Evolutionary conservation across 495 filamentous ascomycete genomes (phyloP), one percentile per base, ranked within the genome.

Genomic region (Chaetomidium leptoderma): DNA sequence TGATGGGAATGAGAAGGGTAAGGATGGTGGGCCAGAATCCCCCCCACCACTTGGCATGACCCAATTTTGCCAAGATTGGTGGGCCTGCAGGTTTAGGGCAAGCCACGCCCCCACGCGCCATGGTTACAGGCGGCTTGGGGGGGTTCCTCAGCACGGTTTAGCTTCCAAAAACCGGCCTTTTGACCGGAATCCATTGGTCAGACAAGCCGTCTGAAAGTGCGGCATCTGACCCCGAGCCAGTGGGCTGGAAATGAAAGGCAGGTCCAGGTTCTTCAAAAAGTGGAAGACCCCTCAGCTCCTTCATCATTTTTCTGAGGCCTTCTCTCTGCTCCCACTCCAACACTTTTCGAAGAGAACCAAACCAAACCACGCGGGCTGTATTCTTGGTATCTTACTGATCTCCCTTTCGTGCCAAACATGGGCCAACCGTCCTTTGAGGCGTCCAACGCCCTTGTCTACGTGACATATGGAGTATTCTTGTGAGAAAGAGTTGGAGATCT

Each of bases 401-500:
- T 14, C n/a, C 35, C 26, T 17, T 11, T 19, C 21, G 4, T 29
- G 14, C 33, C 44, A 52, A 63, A 23, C 46, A 89, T 89, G 86
- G 85, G 85, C 17, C 79, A 85, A 58, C 85, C 85, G 56, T 88
- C 86, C 0, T 80, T 75, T 32, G 74, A 79, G 74, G 86, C 85
- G 65, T 89, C 87, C 14, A 87, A 90, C 73, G 85, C 85, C 66
- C 75, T 90, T 55, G 85, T 91, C 65, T 91, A 90, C 63, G 68
- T 86, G 19, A 86, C 86, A 24, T 91, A 90, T 72, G 83, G 75
- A 27, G 73, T 76, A 19, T 91, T 91, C 67, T 70, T 90, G 87
- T 90, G 73, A 59, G 83, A 48, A 2, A 9, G 47, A 39, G 43
- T 24, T 24, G 3, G 14, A 26, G n/a, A 39, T n/a, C n/a, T 6